phyloP scores from a whole-genome alignment of 129 eudicot species.

The Flaveria brownii region DNA sequence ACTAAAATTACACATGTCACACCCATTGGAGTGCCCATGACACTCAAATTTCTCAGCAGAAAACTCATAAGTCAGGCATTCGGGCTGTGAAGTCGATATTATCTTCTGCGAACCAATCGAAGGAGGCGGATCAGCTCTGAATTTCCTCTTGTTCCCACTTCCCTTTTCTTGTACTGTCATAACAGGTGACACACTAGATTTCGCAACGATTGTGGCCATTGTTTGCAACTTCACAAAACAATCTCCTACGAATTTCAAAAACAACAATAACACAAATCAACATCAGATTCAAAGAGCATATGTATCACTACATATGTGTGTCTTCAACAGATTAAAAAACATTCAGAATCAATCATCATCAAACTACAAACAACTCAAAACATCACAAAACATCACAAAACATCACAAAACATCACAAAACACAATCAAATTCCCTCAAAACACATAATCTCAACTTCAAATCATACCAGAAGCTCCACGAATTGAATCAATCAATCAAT shows the following conservation, averaged over 20 bases:
- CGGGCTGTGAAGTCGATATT: conserved; percentile 41
- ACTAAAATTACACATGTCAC: conserved; percentile 55
- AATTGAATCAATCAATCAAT: conserved; percentile 19
- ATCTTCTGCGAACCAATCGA: conserved; percentile 42
- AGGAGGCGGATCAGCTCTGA: conserved; percentile 77
- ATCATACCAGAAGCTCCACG: conserved; percentile 44
- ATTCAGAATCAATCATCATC: conserved; percentile 7
- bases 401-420: neutral
- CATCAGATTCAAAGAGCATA: no score
- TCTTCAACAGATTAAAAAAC: neutral
- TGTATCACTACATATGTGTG: neutral
- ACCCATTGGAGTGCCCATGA: conserved; percentile 45
- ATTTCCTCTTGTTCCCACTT: conserved; percentile 86
- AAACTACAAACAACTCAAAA: neutral
- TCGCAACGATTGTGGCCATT: conserved; percentile 80
- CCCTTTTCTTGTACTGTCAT: conserved; percentile 66
- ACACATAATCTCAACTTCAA: conserved; percentile 28
- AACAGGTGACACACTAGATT: conserved; percentile 44
- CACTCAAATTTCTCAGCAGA: conserved; percentile 67
- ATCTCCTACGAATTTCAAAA: conserved; percentile 17
- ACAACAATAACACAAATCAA: neutral
- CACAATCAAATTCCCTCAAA: conserved; percentile 24
- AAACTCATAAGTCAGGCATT: conserved; percentile 58
- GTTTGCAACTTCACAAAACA: conserved; percentile 39
- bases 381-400: neutral